Conservation (phyloP, 805 yeast species). For the Candida maltosa region DNA sequence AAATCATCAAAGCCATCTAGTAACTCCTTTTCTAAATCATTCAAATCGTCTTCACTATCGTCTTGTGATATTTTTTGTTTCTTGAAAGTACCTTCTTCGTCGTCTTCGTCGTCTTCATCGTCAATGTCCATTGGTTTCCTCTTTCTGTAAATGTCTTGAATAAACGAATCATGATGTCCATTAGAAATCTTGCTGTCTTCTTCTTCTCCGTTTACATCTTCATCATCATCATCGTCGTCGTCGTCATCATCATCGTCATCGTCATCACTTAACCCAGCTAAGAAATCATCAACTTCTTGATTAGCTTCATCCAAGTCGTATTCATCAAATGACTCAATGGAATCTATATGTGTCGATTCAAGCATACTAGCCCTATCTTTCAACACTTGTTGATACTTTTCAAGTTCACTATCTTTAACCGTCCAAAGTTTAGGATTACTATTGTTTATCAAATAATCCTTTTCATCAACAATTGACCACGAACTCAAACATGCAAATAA, state of each 20-base stretch:
- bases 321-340: conserved; percentile 28
- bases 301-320: conserved; percentile 38
- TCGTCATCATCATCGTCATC: conserved; percentile 30
- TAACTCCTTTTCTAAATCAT: conserved; percentile 48
- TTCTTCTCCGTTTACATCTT: conserved; percentile 26
- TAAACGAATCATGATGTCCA: conserved; percentile 21
- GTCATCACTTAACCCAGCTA: conserved; percentile 42
- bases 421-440: conserved; percentile 43
- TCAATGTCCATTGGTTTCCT: conserved; percentile 14
- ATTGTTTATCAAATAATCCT: conserved; percentile 52
- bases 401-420: conserved; percentile 43
- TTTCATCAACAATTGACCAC: conserved; percentile 72
- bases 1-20: conserved; percentile 53
- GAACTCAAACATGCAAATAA: conserved; percentile 76
- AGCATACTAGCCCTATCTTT: conserved; percentile 9
- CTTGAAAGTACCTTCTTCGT: conserved; percentile 14
- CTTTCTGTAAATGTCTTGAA: conserved; percentile 20
- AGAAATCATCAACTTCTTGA: conserved; percentile 45
- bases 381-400: conserved; percentile 31
- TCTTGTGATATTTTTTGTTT: neutral
- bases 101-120: conserved; percentile 19
- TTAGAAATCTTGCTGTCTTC: conserved; percentile 18
- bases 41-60: conserved; percentile 24
- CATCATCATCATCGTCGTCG: conserved; percentile 16
- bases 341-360: conserved; percentile 30